Evolutionary conservation across 140 eudicot species (phyloP).

Genomic region (Erigeron philadelphicus): DNA sequence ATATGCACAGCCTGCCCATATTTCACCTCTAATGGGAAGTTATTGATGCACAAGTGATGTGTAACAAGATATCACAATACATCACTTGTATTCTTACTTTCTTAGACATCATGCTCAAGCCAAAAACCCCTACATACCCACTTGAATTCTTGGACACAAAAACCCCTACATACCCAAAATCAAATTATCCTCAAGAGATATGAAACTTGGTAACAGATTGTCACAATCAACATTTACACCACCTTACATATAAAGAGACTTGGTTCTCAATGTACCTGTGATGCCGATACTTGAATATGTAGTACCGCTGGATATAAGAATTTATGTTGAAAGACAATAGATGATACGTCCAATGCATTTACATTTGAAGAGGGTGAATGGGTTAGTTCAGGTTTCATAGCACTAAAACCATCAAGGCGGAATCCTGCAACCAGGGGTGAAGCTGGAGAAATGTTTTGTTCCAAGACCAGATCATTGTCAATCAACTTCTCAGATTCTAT

Average conservation of each 20-base stretch:
- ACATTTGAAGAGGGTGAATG: conserved; percentile 59
- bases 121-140: background rate
- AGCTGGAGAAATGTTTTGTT: conserved; percentile 60
- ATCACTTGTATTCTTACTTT: background rate
- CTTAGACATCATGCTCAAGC: background rate
- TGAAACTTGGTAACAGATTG: background rate
- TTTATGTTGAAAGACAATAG: conserved; percentile 50
- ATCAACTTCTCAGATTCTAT: conserved; percentile 68
- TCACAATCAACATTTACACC: background rate
- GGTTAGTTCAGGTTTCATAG: conserved; percentile 61
- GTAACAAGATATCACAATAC: background rate
- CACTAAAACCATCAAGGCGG: conserved; percentile 76
- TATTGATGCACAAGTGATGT: background rate
- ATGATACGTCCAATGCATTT: conserved; percentile 31
- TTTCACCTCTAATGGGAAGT: background rate
- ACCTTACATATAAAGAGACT: conserved; percentile 1
- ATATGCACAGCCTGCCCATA: background rate
- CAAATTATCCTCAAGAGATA: background rate
- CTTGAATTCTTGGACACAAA: background rate
- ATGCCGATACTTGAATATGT: conserved; percentile 67
- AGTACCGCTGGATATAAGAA: conserved; percentile 59
- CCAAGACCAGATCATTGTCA: conserved; percentile 63
- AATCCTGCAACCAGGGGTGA: conserved; percentile 79
- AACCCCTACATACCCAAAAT: background rate
- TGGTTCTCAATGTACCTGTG: conserved; percentile 49